Evolutionary conservation across 768 basidiomycete species (phyloP).

Genomic region (Serendipita sp.): DNA sequence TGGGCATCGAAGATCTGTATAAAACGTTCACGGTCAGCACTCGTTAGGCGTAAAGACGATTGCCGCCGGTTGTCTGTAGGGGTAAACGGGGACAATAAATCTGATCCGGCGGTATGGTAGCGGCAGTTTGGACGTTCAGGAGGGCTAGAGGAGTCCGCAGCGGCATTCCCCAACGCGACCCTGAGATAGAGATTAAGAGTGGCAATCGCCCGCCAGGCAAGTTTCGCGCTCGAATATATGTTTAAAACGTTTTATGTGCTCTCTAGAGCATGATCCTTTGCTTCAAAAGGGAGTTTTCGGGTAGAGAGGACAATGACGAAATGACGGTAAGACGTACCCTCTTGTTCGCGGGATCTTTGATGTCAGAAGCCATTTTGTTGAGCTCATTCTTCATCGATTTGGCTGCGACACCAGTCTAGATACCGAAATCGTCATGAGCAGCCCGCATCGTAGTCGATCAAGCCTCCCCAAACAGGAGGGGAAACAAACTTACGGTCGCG

Average conservation of each 20-base stretch:
- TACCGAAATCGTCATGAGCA: background rate
- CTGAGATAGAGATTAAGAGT: background rate
- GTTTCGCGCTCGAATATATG: slow-evolving; percentile 1
- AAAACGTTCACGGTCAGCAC: background rate
- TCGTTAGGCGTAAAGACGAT: too few relatives aligned
- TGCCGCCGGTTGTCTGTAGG: too few relatives aligned
- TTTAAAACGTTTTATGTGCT: too few relatives aligned
- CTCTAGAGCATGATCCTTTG: too few relatives aligned
- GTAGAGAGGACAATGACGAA: background rate
- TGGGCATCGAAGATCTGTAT: slow-evolving; percentile 76
- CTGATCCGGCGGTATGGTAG: too few relatives aligned
- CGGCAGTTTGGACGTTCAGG: too few relatives aligned
- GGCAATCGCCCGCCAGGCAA: slow-evolving; percentile 15
- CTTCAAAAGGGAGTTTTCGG: too few relatives aligned
- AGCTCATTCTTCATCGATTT: slow-evolving; percentile 99
- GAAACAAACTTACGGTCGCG: slow-evolving; percentile 33
- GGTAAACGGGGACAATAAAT: too few relatives aligned
- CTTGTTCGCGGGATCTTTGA: slow-evolving; percentile 63
- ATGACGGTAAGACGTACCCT: slow-evolving; percentile 38
- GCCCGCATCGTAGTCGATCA: background rate
- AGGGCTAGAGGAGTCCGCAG: background rate
- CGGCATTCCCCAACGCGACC: background rate
- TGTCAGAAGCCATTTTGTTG: slow-evolving; percentile 75
- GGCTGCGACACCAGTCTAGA: slow-evolving; percentile 63
- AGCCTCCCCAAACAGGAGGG: background rate